Conservation (phyloP, 805 yeast genomes). For the Priceomyces haplophilus region DNA sequence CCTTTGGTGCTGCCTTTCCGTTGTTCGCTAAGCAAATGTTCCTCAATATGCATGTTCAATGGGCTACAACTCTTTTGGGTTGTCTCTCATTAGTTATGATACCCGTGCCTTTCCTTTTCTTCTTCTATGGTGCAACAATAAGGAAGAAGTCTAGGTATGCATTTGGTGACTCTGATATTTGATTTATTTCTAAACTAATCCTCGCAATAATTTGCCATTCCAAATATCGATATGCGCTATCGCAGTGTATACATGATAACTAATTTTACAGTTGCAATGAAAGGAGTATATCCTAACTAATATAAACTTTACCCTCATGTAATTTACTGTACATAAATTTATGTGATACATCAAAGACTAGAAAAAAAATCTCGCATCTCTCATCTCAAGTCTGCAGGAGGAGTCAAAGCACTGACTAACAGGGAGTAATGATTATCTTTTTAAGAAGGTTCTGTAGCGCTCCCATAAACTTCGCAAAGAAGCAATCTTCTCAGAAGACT, state of each 20-base stretch:
- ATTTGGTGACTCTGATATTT: constrained; percentile 1
- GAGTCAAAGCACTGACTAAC: neutral
- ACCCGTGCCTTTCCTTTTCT: constrained; percentile 54
- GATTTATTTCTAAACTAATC: too few relatives aligned
- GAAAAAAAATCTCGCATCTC: too few relatives aligned
- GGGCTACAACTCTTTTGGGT: constrained; percentile 51
- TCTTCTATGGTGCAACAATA: constrained; percentile 37
- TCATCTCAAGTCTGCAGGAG: neutral
- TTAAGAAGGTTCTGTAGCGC: constrained; percentile 1
- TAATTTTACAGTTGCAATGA: too few relatives aligned
- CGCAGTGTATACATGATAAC: too few relatives aligned
- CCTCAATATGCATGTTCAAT: constrained; percentile 40
- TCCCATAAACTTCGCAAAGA: constrained; percentile 4
- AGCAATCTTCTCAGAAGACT: neutral
- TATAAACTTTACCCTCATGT: too few relatives aligned
- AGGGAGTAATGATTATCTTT: neutral
- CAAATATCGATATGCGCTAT: too few relatives aligned
- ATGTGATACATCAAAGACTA: too few relatives aligned
- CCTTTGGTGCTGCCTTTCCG: constrained; percentile 55
- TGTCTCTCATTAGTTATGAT: constrained; percentile 44
- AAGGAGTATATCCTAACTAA: too few relatives aligned
- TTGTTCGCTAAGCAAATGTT: constrained; percentile 49
- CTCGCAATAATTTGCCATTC: too few relatives aligned
- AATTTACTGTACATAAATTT: too few relatives aligned
- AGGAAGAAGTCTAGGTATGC: constrained; percentile 17